Percentiles rank a stretch among this genome's conserved stretches.
Evolutionary conservation across 2,329 filamentous ascomycete genomes (phyloP).

Genomic region (Metarhizium rileyi): DNA sequence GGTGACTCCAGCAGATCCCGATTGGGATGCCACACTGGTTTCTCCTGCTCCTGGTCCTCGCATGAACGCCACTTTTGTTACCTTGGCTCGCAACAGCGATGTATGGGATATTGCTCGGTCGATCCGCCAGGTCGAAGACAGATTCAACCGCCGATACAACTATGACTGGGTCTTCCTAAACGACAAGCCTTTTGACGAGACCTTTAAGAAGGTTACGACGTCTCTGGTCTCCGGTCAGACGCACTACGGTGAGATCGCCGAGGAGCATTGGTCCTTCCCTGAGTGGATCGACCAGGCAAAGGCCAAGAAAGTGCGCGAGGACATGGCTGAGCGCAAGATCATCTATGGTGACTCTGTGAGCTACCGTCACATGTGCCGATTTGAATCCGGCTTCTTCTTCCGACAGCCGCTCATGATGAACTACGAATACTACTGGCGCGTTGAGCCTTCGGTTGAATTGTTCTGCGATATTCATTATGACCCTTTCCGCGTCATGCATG

Average conservation of each 20-base stretch:
- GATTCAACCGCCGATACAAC: slow-evolving; percentile 93
- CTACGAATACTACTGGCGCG: slow-evolving; percentile 99
- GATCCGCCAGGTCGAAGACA: slow-evolving; percentile 93
- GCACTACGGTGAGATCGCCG: slow-evolving; percentile 78
- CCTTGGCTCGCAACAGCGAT: slow-evolving; percentile 84
- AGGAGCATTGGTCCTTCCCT: slow-evolving; percentile 96
- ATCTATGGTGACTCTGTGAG: slow-evolving; percentile 97
- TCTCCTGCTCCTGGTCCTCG: slow-evolving; percentile 55
- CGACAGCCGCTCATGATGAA: slow-evolving; percentile 86
- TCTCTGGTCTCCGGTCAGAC: slow-evolving; percentile 89
- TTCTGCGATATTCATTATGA: slow-evolving; percentile 95
- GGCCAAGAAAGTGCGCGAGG: slow-evolving; percentile 80
- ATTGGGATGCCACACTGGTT: slow-evolving; percentile 41
- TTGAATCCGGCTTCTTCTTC: slow-evolving; percentile 99
- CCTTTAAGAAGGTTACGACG: slow-evolving; percentile 85
- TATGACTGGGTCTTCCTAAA: slow-evolving; percentile 99
- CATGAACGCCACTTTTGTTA: slow-evolving; percentile 97
- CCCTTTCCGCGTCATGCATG: slow-evolving; percentile 92
- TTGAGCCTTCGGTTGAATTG: slow-evolving; percentile 93
- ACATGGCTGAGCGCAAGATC: slow-evolving; percentile 90
- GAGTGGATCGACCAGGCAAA: slow-evolving; percentile 92
- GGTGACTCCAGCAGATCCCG: slow-evolving; percentile 40
- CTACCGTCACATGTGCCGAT: slow-evolving; percentile 99
- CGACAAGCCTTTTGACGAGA: slow-evolving; percentile 85
- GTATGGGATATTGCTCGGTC: slow-evolving; percentile 95